Evolutionary conservation across 768 basidiomycete genomes (phyloP).

Genomic region (Austroboletus festivus): DNA sequence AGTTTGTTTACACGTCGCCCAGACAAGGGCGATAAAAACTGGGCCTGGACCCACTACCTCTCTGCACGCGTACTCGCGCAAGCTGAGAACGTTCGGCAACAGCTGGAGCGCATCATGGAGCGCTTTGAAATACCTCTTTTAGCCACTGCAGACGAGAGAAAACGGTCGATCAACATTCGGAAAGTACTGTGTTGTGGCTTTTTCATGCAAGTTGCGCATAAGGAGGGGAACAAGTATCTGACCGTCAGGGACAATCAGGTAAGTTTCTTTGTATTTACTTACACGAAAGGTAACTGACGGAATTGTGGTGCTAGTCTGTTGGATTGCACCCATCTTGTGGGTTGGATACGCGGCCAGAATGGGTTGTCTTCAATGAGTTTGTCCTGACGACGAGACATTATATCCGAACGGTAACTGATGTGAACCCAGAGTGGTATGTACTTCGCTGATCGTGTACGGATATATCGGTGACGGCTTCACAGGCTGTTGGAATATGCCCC

Average conservation of each 20-base stretch:
- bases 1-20: not conserved
- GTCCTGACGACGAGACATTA: slow-evolving; percentile 86
- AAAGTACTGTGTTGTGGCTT: slow-evolving; percentile 87
- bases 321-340: slow-evolving; percentile 78
- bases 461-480: slow-evolving; percentile 18
- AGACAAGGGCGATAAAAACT: slow-evolving; percentile 79
- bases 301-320: slow-evolving; percentile 12
- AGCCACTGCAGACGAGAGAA: slow-evolving; percentile 63
- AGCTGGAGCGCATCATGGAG: slow-evolving; percentile 90
- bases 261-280: slow-evolving; percentile 24
- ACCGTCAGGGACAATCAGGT: slow-evolving; percentile 97
- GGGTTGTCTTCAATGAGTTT: slow-evolving; percentile 94
- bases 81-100: slow-evolving; percentile 90
- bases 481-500: slow-evolving; percentile 55
- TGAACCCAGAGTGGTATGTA: slow-evolving; percentile 80
- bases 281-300: not conserved
- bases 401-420: slow-evolving; percentile 91
- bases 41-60: slow-evolving; percentile 90
- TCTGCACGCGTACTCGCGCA: slow-evolving; percentile 79
- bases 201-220: slow-evolving; percentile 98
- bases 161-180: slow-evolving; percentile 71
- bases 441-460: too few relatives aligned
- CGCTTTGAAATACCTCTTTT: slow-evolving; percentile 77
- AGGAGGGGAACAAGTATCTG: slow-evolving; percentile 82
- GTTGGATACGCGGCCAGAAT: slow-evolving; percentile 82